phyloP scores from a whole-genome alignment of 1,139 yeast genomes.

The Yamadazyma friedrichii region DNA sequence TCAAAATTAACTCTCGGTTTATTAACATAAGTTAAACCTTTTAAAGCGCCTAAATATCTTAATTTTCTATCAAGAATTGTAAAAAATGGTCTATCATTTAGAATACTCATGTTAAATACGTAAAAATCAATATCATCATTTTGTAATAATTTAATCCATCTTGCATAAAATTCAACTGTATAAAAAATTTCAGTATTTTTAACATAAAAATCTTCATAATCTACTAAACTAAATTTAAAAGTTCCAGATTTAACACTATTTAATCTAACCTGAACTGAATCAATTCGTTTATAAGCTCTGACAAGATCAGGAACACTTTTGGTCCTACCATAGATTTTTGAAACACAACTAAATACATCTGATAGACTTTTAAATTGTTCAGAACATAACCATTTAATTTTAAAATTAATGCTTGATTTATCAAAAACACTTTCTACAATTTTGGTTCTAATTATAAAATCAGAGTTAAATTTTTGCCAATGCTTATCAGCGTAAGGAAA shows the following conservation, averaged over 20 bases:
- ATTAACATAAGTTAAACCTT: background rate
- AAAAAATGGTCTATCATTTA: background rate
- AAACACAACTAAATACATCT: conserved; percentile 1
- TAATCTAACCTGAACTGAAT: too few relatives aligned
- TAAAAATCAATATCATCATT: background rate
- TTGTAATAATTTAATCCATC: conserved; percentile 4
- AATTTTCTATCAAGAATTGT: background rate
- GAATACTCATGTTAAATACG: background rate
- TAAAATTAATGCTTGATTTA: background rate
- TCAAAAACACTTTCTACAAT: background rate
- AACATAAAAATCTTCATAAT: conserved; percentile 1
- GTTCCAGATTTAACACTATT: background rate
- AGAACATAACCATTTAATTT: conserved; percentile 3
- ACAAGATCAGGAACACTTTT: background rate
- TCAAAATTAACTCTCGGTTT: conserved; percentile 1
- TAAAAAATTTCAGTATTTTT: conserved; percentile 1
- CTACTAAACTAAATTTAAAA: background rate
- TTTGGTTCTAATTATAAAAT: background rate
- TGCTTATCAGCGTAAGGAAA: background rate
- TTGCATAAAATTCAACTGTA: conserved; percentile 3
- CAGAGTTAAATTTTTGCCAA: conserved; percentile 2
- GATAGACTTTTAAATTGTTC: conserved; percentile 4
- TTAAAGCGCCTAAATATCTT: background rate
- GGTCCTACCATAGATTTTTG: background rate
- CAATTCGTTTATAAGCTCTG: background rate